phyloP scores from a whole-genome alignment of 2,329 filamentous ascomycete genomes.

The Colletotrichum aenigma region DNA sequence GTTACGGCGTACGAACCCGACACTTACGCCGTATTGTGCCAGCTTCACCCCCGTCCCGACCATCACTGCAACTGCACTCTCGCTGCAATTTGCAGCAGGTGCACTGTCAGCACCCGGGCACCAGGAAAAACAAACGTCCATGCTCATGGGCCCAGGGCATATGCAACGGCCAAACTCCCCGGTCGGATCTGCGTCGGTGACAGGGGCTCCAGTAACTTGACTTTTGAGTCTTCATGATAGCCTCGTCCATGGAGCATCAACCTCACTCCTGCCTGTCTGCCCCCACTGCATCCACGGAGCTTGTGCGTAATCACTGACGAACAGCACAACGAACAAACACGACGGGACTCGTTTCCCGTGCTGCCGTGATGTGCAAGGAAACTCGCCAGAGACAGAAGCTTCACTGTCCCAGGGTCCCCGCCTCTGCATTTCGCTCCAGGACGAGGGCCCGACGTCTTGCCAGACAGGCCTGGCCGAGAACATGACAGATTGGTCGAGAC shows the following conservation, averaged over 20 bases:
- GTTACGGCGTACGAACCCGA: conserved; percentile 9
- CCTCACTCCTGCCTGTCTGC: neutral
- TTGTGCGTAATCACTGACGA: neutral
- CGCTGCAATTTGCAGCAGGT: neutral
- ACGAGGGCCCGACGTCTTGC: neutral
- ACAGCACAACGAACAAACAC: neutral
- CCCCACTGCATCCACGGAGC: neutral
- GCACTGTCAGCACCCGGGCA: neutral
- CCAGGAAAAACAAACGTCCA: neutral
- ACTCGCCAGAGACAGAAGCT: neutral
- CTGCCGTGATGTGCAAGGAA: neutral
- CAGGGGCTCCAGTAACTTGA: neutral
- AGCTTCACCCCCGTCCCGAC: neutral
- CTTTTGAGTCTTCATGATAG: neutral
- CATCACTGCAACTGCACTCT: neutral
- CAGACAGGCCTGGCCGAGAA: neutral
- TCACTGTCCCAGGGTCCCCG: neutral
- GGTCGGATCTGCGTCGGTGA: neutral
- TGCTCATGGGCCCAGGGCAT: neutral
- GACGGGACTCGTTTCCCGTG: neutral
- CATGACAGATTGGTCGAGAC: neutral
- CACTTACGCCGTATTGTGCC: neutral
- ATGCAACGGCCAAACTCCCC: neutral
- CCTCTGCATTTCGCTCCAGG: conserved; percentile 3
- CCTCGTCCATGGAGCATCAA: neutral